Evolutionary conservation across 2,329 filamentous ascomycete species (phyloP).

Genomic region (Botrytis tulipae): DNA sequence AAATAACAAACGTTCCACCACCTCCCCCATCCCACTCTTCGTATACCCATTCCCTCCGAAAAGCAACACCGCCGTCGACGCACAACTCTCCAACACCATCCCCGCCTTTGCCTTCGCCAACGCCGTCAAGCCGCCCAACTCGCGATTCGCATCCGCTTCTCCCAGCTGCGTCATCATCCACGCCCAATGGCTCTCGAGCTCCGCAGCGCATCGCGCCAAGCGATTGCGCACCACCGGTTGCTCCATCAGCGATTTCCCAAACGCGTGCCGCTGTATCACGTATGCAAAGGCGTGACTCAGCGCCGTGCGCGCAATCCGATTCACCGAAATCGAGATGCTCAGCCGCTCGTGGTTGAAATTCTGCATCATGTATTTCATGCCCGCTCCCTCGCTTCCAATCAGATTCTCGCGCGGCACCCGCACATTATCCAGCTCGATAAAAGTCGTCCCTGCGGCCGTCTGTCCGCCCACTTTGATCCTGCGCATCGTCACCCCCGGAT

Average conservation of each 20-base stretch:
- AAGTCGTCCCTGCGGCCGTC: background rate
- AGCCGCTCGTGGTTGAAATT: background rate
- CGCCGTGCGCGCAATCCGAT: background rate
- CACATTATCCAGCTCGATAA: background rate
- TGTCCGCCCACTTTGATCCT: background rate
- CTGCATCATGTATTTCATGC: background rate
- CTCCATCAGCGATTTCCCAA: background rate
- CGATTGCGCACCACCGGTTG: background rate
- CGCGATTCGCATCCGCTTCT: slow-evolving; percentile 57
- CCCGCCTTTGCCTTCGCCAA: slow-evolving; percentile 70
- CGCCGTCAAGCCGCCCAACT: slow-evolving; percentile 70
- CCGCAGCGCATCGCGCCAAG: slow-evolving; percentile 32
- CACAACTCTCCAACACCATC: slow-evolving; percentile 70
- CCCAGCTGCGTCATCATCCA: slow-evolving; percentile 64
- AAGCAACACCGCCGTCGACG: slow-evolving; percentile 64
- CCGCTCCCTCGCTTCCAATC: background rate
- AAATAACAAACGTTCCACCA: slow-evolving; percentile 61
- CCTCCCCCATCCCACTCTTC: slow-evolving; percentile 65
- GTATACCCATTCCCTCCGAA: slow-evolving; percentile 76
- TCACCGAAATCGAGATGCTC: background rate
- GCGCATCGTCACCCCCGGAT: background rate
- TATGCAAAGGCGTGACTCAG: background rate
- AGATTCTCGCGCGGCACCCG: background rate
- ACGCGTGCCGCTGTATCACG: background rate
- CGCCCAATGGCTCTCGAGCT: slow-evolving; percentile 67